These are phyloP conservation scores for Straminergon stramineum DNA, from an alignment of 225 moss, liverwort and hornwort genomes.

Conservation along the genomic window DNA sequence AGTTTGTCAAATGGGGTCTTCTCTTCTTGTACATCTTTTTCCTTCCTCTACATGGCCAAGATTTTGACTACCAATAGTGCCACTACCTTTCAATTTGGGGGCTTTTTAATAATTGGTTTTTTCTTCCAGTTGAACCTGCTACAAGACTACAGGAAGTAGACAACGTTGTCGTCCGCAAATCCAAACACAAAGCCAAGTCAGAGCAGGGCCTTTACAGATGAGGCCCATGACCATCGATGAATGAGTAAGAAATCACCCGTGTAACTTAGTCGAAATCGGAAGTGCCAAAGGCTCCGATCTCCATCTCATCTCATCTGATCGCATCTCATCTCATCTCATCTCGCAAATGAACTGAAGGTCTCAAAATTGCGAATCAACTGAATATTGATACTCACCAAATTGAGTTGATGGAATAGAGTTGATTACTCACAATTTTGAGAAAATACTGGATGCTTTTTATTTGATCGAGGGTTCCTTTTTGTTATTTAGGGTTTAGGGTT, in stretches of 20 bases:
- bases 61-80: background rate
- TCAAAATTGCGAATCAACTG: too few species aligned
- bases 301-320: too few species aligned
- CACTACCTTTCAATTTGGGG: background rate
- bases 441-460: too few species aligned
- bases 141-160: background rate
- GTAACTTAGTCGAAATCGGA: background rate
- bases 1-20: background rate
- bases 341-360: background rate
- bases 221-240: background rate
- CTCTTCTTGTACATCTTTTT: background rate
- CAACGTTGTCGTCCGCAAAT: background rate
- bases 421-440: too few species aligned
- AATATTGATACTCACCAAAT: too few species aligned
- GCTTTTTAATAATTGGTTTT: too few species aligned
- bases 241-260: background rate
- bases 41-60: fast-evolving
- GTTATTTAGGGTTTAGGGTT: too few species aligned
- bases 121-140: background rate
- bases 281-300: background rate
- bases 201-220: background rate
- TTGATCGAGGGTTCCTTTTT: too few species aligned
- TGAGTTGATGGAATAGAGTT: too few species aligned
- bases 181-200: background rate
- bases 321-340: background rate